Conservation (phyloP, 2,329 filamentous ascomycete species). For the Beauveria caledonica region DNA sequence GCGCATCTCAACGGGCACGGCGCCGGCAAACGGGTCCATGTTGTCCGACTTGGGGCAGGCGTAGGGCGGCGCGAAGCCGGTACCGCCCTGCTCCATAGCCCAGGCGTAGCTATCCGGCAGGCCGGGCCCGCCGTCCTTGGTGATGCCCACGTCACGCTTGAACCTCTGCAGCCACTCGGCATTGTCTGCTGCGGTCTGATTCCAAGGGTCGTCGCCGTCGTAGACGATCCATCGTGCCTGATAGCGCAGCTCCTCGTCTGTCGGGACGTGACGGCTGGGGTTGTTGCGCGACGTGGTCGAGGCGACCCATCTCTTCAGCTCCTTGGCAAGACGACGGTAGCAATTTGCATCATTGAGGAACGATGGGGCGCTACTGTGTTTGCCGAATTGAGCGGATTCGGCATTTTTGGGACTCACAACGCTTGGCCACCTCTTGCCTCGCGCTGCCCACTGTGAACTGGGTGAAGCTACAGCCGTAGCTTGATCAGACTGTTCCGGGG, state of each 20-base stretch:
- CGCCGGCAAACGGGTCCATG: constrained; percentile 26
- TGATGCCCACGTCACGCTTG: constrained; percentile 49
- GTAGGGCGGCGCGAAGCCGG: constrained; percentile 49
- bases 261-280: constrained; percentile 49
- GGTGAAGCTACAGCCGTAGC: constrained; percentile 1
- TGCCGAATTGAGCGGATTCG: not conserved
- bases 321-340: constrained; percentile 46
- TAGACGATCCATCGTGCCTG: constrained; percentile 57
- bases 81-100: constrained; percentile 41
- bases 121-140: constrained; percentile 42
- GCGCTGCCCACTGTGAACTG: constrained; percentile 1
- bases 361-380: constrained; percentile 23
- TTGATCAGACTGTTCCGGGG: constrained; percentile 1
- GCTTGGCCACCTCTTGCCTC: not conserved
- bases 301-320: constrained; percentile 44
- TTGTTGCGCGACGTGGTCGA: constrained; percentile 51
- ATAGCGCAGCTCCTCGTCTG: constrained; percentile 54
- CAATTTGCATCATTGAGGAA: constrained; percentile 55
- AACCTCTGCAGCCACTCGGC: constrained; percentile 55
- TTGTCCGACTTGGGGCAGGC: constrained; percentile 34
- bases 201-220: constrained; percentile 57
- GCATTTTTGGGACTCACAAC: not conserved
- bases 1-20: constrained; percentile 25
- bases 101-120: constrained; percentile 35
- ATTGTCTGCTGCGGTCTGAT: constrained; percentile 56